Evolutionary conservation across 495 filamentous ascomycete genomes (phyloP).

Genomic region (Venustampulla echinocandica): DNA sequence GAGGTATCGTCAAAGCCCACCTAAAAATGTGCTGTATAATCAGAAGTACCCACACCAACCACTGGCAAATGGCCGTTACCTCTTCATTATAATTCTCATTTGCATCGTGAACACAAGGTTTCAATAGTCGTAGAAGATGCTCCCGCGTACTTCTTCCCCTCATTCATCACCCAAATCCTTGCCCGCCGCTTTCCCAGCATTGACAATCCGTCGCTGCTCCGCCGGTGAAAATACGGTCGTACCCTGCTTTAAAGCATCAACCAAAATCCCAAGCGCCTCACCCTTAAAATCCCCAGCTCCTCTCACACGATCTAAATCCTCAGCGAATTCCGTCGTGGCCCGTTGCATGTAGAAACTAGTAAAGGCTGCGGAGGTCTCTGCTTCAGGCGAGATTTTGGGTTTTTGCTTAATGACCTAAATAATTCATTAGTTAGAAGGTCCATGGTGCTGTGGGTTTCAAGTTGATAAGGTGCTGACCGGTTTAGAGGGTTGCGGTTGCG

Average conservation of each 20-base stretch:
- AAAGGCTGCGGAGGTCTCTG: constrained; percentile 38
- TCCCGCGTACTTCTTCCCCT: too few species aligned
- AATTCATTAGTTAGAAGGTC: background rate
- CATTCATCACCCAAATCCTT: background rate
- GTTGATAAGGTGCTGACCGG: background rate
- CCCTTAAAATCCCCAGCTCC: constrained; percentile 58
- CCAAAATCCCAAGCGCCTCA: constrained; percentile 50
- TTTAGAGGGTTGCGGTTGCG: background rate
- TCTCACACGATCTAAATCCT: constrained; percentile 61
- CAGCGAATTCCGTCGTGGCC: constrained; percentile 57
- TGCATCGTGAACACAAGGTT: too few species aligned
- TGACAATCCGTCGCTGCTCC: constrained; percentile 20
- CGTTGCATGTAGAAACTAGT: constrained; percentile 56
- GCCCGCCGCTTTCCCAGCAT: constrained; percentile 12
- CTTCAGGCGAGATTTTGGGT: constrained; percentile 16
- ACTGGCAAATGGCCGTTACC: too few species aligned
- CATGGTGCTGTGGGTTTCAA: background rate
- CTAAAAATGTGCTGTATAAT: too few species aligned
- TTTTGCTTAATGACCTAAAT: background rate
- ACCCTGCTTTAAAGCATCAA: constrained; percentile 59
- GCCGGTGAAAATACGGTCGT: constrained; percentile 33
- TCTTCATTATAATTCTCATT: too few species aligned
- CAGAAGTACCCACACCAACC: too few species aligned
- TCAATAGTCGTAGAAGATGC: too few species aligned
- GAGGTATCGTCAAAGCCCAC: too few species aligned